Conservation (phyloP, 2,329 filamentous ascomycete species). For the Claviceps pazoutovae region DNA sequence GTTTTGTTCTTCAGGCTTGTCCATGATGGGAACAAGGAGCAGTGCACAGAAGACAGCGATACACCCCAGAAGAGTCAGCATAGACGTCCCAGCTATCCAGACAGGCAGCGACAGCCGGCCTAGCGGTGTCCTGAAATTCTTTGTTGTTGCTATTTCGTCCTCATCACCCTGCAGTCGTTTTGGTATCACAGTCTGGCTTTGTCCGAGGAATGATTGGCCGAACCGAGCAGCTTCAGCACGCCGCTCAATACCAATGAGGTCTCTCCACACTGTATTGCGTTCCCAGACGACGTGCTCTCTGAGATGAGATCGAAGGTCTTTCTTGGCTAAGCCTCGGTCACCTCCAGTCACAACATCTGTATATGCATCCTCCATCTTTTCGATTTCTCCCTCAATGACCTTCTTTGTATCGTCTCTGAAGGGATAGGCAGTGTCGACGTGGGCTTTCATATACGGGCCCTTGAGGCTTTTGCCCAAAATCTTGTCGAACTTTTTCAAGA, state of each 20-base stretch:
- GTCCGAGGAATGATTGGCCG: constrained; percentile 70
- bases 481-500: constrained; percentile 98
- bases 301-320: constrained; percentile 78
- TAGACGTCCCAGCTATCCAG: constrained; percentile 74
- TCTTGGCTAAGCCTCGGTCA: constrained; percentile 61
- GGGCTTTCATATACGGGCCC: constrained; percentile 56
- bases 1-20: constrained; percentile 82
- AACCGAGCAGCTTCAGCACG: constrained; percentile 90
- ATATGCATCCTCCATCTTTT: constrained; percentile 65
- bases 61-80: constrained; percentile 60
- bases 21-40: constrained; percentile 67
- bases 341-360: constrained; percentile 70
- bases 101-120: constrained; percentile 61
- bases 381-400: constrained; percentile 56
- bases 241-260: constrained; percentile 95
- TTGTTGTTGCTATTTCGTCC: constrained; percentile 43
- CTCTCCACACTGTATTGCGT: constrained; percentile 94
- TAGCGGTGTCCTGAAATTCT: constrained; percentile 64
- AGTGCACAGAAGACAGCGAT: constrained; percentile 61
- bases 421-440: constrained; percentile 66
- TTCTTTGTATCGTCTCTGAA: constrained; percentile 64
- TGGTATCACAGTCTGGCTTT: constrained; percentile 51
- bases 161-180: constrained; percentile 78
- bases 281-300: constrained; percentile 98
- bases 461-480: constrained; percentile 75